Base-by-base conservation (phyloP, 2,329 filamentous ascomycete genomes). In the Aulographum hederae region DNA sequence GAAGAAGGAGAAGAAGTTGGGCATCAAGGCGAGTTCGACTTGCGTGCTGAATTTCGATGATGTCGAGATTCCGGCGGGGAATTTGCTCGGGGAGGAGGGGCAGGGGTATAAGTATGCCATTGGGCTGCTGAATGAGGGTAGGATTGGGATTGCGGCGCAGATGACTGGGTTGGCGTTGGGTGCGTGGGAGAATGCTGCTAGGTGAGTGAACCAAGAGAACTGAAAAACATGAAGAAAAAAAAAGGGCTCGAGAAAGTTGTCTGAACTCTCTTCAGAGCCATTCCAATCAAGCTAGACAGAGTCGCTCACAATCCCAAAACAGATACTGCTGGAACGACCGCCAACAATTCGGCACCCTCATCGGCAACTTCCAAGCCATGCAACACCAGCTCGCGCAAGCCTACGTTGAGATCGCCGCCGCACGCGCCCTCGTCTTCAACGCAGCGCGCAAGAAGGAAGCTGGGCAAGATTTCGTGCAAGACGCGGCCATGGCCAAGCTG, bases 1-100 rank as follows among this genome's bases (percentile, higher is more conserved):
- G 26, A 98, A 98, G 71, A 98, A 98, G 66, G 89, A 98, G 67
- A 95, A 95, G 77, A 98, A 98, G 66, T 74, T 98, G 30, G 89
- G 89, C 36, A 98, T 98, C 61, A 77, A 71, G 49, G 89, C 89
- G 33, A 91, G 80, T 60, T 91, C 80, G 60, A 98, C 89, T 19
- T 98, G 89, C 57, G 86, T 94, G 39, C 67, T 98, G 54, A 95
- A 81, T 66, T 92, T 98, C 46, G 89, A 98, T 57, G 89, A 98
- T 47, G 84, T 95, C 32, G 71, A 86, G 48, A 69, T 98, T 25
- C 84, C 89, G 38, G 76, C 74, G 55, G 79, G 76, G 48, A 91
- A 93, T 54, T 60, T 98, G 12, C 69, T 98, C 1, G 89, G 89
- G 39, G 68, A 85, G 54, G 73, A 79, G 47, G 89, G 89, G 32